Evolutionary conservation across 2,329 filamentous ascomycete genomes (phyloP).

Genomic region (Trichophyton mentagrophytes): DNA sequence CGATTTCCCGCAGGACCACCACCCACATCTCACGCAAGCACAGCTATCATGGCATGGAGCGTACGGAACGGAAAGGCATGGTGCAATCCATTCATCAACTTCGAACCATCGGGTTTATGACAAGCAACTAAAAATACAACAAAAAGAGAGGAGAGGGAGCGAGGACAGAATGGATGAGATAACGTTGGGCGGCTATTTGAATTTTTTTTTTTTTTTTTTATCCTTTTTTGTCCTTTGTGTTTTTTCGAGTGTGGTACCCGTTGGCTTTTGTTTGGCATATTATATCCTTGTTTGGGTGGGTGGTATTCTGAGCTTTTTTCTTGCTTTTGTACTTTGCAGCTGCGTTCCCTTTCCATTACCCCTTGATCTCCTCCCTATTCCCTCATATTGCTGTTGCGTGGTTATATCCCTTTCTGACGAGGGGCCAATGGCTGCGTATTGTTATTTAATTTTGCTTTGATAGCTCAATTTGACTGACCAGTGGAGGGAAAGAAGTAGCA

Average conservation of each 20-base stretch:
- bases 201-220: constrained; percentile 9
- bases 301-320: constrained; percentile 4
- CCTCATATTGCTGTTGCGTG: background rate
- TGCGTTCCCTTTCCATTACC: too few relatives aligned
- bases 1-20: background rate
- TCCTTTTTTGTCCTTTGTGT: constrained; percentile 17
- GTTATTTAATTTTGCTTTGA: constrained; percentile 2
- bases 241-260: constrained; percentile 15
- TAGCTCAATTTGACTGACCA: background rate
- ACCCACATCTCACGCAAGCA: background rate
- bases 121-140: background rate
- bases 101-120: background rate
- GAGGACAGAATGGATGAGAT: constrained; percentile 5
- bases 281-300: constrained; percentile 5
- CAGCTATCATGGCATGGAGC: background rate
- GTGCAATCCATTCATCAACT: background rate
- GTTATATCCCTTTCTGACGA: background rate
- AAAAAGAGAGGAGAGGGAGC: constrained; percentile 2
- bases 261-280: constrained; percentile 7
- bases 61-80: background rate
- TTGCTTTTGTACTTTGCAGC: background rate
- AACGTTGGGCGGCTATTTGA: constrained; percentile 14
- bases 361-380: background rate
- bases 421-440: background rate
- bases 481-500: background rate